These are phyloP conservation scores for Tuber indicum DNA, from an alignment of 495 filamentous ascomycete species.

Conservation along the genomic window DNA sequence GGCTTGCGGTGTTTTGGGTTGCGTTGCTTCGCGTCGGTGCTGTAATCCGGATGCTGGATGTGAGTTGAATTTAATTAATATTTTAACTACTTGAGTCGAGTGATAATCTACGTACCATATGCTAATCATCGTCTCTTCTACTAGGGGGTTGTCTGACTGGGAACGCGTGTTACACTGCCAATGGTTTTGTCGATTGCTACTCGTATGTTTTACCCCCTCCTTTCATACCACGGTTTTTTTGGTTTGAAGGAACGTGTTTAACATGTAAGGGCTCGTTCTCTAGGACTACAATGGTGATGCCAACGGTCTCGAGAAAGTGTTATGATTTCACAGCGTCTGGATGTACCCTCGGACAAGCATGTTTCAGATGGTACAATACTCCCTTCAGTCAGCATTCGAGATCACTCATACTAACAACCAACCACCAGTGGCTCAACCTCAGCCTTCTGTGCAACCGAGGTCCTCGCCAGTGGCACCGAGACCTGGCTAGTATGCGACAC, in stretches of 20 bases:
- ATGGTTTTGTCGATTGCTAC: conserved; percentile 18
- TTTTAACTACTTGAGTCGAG: not conserved
- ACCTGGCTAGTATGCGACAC: conserved; percentile 8
- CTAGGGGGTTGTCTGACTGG: conserved; percentile 9
- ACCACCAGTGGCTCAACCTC: conserved; percentile 6
- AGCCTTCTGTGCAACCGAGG: conserved; percentile 12
- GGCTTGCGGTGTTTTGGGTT: conserved; percentile 17
- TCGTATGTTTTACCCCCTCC: conserved; percentile 4
- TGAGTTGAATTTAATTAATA: conserved; percentile 7
- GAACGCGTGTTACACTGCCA: conserved; percentile 17
- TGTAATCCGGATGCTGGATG: conserved; percentile 21
- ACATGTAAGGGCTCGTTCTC: not conserved
- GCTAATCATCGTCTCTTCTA: conserved; percentile 7
- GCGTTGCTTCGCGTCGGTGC: conserved; percentile 3
- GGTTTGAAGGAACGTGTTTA: not conserved
- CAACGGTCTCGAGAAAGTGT: conserved; percentile 15
- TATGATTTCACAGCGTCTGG: conserved; percentile 11
- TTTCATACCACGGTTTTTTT: not conserved
- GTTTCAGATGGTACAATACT: conserved; percentile 21
- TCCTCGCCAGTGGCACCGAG: not conserved
- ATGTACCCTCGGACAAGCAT: conserved; percentile 2
- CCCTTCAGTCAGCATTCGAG: not conserved
- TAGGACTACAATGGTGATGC: not conserved
- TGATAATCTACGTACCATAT: not conserved
- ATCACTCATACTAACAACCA: not conserved